These are phyloP conservation scores for Fusarium azukiicola DNA, from an alignment of 2,329 filamentous ascomycete genomes.

Conservation along the genomic window DNA sequence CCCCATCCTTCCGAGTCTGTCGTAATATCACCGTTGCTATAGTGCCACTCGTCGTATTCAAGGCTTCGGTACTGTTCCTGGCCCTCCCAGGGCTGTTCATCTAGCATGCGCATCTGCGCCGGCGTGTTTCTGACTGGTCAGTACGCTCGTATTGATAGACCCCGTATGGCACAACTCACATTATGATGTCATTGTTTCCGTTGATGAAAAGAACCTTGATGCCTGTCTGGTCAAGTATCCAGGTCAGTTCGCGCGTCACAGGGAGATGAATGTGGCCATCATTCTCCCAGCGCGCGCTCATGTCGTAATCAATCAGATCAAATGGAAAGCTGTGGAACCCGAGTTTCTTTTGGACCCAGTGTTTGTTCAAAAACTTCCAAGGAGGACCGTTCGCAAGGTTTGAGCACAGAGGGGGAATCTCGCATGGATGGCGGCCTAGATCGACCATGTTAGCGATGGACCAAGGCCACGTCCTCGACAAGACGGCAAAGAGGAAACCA, in stretches of 20 bases:
- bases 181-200: not conserved
- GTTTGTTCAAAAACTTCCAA: slow-evolving; percentile 36
- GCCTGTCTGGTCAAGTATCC: slow-evolving; percentile 4
- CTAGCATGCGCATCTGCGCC: not conserved
- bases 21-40: slow-evolving; percentile 25
- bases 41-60: not conserved
- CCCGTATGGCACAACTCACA: not conserved
- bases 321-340: slow-evolving; percentile 31
- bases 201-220: not conserved
- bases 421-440: not conserved
- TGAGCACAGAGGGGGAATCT: slow-evolving; percentile 24
- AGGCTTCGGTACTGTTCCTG: not conserved
- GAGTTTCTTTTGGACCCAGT: slow-evolving; percentile 40
- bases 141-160: not conserved
- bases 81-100: not conserved
- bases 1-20: slow-evolving; percentile 2
- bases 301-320: slow-evolving; percentile 33
- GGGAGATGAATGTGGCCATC: slow-evolving; percentile 31
- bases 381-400: slow-evolving; percentile 30
- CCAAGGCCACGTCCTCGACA: not conserved
- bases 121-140: not conserved
- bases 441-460: not conserved
- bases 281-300: slow-evolving; percentile 32
- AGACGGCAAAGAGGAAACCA: not conserved
- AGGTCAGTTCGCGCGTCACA: not conserved